phyloP scores from a whole-genome alignment of 257 asterid species.

The Vinca minor region DNA sequence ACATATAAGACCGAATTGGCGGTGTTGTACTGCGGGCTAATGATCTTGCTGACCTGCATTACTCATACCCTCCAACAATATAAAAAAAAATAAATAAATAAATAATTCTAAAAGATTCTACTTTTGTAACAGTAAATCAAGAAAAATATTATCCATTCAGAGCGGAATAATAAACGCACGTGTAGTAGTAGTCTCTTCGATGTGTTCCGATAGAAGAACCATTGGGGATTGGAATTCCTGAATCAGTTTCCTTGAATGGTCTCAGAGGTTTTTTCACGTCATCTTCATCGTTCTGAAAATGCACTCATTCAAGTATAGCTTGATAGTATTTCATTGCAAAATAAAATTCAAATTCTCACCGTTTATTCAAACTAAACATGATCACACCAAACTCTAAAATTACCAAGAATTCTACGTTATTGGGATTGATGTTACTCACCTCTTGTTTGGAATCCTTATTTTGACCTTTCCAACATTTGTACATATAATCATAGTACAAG shows the following conservation, averaged over 20 bases:
- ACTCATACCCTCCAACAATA: no score
- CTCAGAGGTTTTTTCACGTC: slow-evolving; percentile 51
- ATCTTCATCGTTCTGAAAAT: slow-evolving; percentile 47
- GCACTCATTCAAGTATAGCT: no score
- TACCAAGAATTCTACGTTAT: no score
- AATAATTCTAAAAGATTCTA: no score
- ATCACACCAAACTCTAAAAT: no score
- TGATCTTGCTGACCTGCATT: slow-evolving; percentile 87
- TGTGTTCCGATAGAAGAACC: slow-evolving; percentile 20
- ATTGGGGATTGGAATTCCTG: slow-evolving; percentile 55
- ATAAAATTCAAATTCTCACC: no score
- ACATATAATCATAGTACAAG: slow-evolving; percentile 58
- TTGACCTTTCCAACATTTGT: slow-evolving; percentile 27
- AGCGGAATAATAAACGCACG: slow-evolving; percentile 24
- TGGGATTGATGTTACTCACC: no score
- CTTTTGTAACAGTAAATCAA: no score
- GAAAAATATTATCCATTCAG: background rate
- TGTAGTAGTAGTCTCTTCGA: slow-evolving; percentile 51
- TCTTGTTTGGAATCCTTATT: slow-evolving; percentile 29
- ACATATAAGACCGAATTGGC: slow-evolving; percentile 47
- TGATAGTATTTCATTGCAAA: no score
- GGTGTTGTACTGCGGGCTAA: slow-evolving; percentile 91
- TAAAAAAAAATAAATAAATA: no score
- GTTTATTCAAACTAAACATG: no score
- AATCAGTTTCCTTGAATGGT: slow-evolving; percentile 26